A percentile compares a stretch with the other conserved stretches of the same genome.
Evolutionary conservation across 2,329 filamentous ascomycete species (phyloP).

Genomic region (Daldinia sp.): DNA sequence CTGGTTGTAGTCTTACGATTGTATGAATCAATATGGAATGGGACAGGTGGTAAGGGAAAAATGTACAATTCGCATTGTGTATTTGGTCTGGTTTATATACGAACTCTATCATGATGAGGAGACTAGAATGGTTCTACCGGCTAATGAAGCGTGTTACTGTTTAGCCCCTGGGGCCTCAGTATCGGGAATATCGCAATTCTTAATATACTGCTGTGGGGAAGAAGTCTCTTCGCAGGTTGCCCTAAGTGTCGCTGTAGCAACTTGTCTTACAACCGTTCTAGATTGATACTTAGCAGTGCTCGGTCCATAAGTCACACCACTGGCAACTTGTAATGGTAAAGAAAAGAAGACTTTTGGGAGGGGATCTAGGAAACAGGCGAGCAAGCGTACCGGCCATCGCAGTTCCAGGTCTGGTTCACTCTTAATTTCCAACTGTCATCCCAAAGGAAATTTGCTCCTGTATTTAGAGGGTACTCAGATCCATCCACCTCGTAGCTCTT

Average conservation of each 20-base stretch:
- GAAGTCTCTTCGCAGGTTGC: conserved; percentile 38
- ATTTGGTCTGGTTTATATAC: background rate
- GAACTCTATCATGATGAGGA: background rate
- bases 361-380: background rate
- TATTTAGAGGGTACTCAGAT: conserved; percentile 29
- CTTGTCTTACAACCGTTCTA: conserved; percentile 34
- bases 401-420: conserved; percentile 42
- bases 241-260: conserved; percentile 32
- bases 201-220: conserved; percentile 36
- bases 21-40: conserved; percentile 4
- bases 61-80: conserved; percentile 9
- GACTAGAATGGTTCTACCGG: background rate
- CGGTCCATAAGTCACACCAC: background rate
- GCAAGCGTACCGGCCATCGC: conserved; percentile 32
- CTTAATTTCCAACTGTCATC: conserved; percentile 36
- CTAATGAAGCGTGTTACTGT: conserved; percentile 15
- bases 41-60: conserved; percentile 11
- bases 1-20: conserved; percentile 6
- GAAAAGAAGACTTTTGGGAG: background rate
- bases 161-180: conserved; percentile 24
- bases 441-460: conserved; percentile 36
- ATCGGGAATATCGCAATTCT: conserved; percentile 39
- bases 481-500: conserved; percentile 22
- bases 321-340: background rate
- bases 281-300: background rate